Evolutionary conservation across 202 grass and related monocot genomes (phyloP), one percentile per base, ranked within the genome.

Genomic region (Eragrostis tef): DNA sequence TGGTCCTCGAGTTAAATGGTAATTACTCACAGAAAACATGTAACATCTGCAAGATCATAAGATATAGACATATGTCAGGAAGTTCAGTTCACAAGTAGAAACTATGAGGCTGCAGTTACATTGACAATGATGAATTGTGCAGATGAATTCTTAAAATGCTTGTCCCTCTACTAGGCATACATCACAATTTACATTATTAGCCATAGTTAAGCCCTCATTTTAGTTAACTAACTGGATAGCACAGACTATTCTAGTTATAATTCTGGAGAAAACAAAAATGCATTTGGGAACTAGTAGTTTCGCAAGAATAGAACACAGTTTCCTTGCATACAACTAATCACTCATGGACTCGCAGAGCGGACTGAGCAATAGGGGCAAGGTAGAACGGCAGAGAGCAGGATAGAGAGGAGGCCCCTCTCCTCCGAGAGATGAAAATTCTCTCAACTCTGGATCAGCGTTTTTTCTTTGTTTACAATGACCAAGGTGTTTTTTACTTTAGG

Each of bases 1-100:
- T 94, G 39, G 39, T 79, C 15, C 20, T 51, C 39, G 25, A 79
- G 27, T 34, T 1, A 21, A 73, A 79, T 61, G 26, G 48, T 80
- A 79, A 81, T 80, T 73, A 79, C 82, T 83, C 74, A 42, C 21
- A 48, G 77, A 87, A n/a, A 53, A 72, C 27, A 52, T 34, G 64
- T 46, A 61, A 50, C 31, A 80, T 80, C 85, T 93, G 87, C 82
- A 83, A 85, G 31, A 85, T 70, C 67, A 78, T 60, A 47, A 84
- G 80, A 61, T 22, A 83, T 17, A 53, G 14, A 57, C 71, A 63
- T 60, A 86, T 29, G 69, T 74, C 24, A 74, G 51, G 42, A 74
- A 52, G 20, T 50, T 78, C 21, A 59, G 22, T 49, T 17, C 6
- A 27, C 21, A 59, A 50, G 25, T 70, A 81, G 15, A 42, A 43